Evolutionary conservation across 768 basidiomycete genomes (phyloP).

Genomic region (Suillus ampliporus): DNA sequence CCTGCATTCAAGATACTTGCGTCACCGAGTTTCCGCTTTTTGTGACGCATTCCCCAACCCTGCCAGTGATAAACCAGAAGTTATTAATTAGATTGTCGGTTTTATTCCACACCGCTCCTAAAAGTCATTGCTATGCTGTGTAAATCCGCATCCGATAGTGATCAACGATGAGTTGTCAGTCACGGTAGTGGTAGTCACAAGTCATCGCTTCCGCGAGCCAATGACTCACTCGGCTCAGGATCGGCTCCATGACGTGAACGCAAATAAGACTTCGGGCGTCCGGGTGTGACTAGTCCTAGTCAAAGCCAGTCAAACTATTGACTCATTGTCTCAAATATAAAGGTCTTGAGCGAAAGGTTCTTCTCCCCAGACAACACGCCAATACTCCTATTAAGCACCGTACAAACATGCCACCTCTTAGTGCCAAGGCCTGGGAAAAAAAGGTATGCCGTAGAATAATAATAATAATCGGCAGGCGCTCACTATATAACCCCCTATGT

Average conservation of each 20-base stretch:
- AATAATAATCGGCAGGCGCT: not conserved
- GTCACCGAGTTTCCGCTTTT: not conserved
- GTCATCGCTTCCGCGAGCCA: not conserved
- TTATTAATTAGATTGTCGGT: not conserved
- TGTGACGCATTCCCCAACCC: too few species aligned
- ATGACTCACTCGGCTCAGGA: not conserved
- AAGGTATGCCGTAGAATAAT: not conserved
- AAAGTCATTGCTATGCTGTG: not conserved
- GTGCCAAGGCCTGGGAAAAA: conserved; percentile 7
- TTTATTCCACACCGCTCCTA: not conserved
- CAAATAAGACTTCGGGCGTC: not conserved
- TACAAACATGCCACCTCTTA: conserved; percentile 2
- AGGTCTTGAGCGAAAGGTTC: not conserved
- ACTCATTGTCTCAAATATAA: conserved; percentile 1
- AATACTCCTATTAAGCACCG: not conserved
- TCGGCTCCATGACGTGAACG: not conserved
- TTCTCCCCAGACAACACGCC: not conserved
- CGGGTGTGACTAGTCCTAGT: conserved; percentile 7
- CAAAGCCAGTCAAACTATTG: not conserved
- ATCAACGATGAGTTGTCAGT: not conserved
- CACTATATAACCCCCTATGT: not conserved
- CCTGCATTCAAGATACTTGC: not conserved
- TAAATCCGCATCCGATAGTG: not conserved
- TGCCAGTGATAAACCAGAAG: too few species aligned
- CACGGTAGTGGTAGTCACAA: too few species aligned